A percentile compares a stretch with the other conserved stretches of the same genome.
phyloP scores from a whole-genome alignment of 805 yeast genomes.

The Saccharomyces kudriavzevii region DNA sequence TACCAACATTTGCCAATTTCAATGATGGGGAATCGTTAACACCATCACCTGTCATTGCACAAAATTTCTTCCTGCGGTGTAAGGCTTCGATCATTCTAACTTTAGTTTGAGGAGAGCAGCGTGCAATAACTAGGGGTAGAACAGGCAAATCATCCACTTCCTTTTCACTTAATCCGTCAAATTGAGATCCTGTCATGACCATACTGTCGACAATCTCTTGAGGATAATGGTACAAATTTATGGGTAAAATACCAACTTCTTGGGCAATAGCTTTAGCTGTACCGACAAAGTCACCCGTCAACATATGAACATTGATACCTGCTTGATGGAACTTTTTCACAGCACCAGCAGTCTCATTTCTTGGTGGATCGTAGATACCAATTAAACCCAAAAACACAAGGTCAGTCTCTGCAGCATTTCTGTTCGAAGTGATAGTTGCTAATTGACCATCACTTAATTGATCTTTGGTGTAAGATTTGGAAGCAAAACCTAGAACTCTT shows the following conservation, averaged over 20 bases:
- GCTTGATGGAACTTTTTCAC: slow-evolving; percentile 74
- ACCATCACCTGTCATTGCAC: slow-evolving; percentile 99
- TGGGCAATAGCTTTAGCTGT: slow-evolving; percentile 81
- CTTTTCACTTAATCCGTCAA: slow-evolving; percentile 63
- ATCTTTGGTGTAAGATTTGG: slow-evolving; percentile 26
- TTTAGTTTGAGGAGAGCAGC: slow-evolving; percentile 92
- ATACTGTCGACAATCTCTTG: slow-evolving; percentile 41
- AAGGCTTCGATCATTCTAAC: slow-evolving; percentile 83
- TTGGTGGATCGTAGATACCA: slow-evolving; percentile 97
- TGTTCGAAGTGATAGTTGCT: slow-evolving; percentile 18
- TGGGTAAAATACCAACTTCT: slow-evolving; percentile 79
- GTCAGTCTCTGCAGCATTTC: slow-evolving; percentile 43
- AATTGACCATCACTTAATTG: slow-evolving; percentile 28
- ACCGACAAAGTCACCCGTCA: slow-evolving; percentile 87
- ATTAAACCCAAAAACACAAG: slow-evolving; percentile 74
- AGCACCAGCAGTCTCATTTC: slow-evolving; percentile 73
- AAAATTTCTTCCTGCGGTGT: slow-evolving; percentile 83
- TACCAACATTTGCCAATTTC: slow-evolving; percentile 91
- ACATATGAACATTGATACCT: slow-evolving; percentile 96
- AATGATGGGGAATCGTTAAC: slow-evolving; percentile 96
- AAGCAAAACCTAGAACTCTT: slow-evolving; percentile 77
- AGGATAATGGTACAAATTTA: slow-evolving; percentile 36
- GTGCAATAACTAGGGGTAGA: slow-evolving; percentile 80
- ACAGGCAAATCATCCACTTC: slow-evolving; percentile 66
- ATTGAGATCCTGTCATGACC: slow-evolving; percentile 76